Evolutionary conservation across 2,329 filamentous ascomycete species (phyloP).

Genomic region (Pseudogymnoascus sp.): DNA sequence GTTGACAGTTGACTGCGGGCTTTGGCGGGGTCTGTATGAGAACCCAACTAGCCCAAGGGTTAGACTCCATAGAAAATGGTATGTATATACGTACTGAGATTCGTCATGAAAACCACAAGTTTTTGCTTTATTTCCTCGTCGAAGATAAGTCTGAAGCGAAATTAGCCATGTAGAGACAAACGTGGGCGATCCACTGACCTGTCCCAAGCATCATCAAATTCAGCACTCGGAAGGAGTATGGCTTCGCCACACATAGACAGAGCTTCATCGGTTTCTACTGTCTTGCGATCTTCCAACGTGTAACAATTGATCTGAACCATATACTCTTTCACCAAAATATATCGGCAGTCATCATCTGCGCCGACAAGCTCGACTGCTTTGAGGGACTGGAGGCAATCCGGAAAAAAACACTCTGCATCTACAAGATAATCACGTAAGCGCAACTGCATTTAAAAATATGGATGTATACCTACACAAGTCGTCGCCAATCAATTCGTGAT

Average conservation of each 20-base stretch:
- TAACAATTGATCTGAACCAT: not conserved
- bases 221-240: not conserved
- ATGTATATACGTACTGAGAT: slow-evolving; percentile 11
- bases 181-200: not conserved
- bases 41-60: slow-evolving; percentile 17
- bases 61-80: slow-evolving; percentile 16
- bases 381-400: not conserved
- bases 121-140: slow-evolving; percentile 25
- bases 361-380: slow-evolving; percentile 1
- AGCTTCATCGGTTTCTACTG: not conserved
- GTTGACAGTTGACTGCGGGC: slow-evolving; percentile 78
- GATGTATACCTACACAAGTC: not conserved
- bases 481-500: not conserved
- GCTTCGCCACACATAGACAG: not conserved
- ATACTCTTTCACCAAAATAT: not conserved
- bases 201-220: not conserved
- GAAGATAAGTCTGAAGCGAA: slow-evolving; percentile 25
- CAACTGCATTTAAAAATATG: not conserved
- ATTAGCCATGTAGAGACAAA: not conserved
- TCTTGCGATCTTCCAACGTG: not conserved
- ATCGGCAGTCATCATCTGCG: not conserved
- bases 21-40: slow-evolving; percentile 36
- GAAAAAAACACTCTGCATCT: not conserved
- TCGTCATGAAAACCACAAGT: slow-evolving; percentile 25
- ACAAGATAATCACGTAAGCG: not conserved